Conservation (phyloP, 805 yeast genomes). For the Teunomyces stri region DNA sequence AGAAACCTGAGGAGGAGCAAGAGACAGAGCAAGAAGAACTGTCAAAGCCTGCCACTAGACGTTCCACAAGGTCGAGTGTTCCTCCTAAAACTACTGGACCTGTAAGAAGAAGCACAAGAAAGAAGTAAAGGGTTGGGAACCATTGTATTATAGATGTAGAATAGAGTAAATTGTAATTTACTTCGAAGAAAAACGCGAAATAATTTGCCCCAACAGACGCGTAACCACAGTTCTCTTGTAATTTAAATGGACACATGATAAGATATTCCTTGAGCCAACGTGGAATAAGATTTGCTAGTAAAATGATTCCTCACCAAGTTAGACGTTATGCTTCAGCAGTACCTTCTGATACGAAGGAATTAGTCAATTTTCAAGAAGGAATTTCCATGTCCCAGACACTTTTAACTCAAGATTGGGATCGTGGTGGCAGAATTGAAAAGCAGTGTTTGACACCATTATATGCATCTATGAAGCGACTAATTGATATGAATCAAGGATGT, state of each 20-base stretch:
- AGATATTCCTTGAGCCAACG: neutral
- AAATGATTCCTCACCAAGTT: neutral
- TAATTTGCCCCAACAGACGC: neutral
- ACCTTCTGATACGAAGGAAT: neutral
- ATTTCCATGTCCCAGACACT: neutral
- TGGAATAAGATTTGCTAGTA: neutral
- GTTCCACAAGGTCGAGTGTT: constrained; percentile 9
- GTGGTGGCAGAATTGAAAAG: constrained; percentile 36
- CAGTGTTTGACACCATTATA: constrained; percentile 35
- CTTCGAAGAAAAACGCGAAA: neutral
- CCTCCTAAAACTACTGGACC: constrained; percentile 9
- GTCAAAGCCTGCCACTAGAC: neutral
- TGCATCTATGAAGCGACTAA: constrained; percentile 29
- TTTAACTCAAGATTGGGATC: constrained; percentile 30
- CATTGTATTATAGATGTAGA: constrained; percentile 1
- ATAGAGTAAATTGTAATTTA: neutral
- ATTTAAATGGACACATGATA: neutral
- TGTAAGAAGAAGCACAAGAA: constrained; percentile 13
- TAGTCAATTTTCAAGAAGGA: neutral
- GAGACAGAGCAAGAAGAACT: constrained; percentile 1
- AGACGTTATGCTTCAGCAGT: neutral
- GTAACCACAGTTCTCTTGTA: neutral
- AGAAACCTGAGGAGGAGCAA: constrained; percentile 1
- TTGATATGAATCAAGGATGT: constrained; percentile 35
- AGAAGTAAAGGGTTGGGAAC: constrained; percentile 7